phyloP scores from a whole-genome alignment of 2,329 filamentous ascomycete species.

The Phaeosphaeriaceae sp. region DNA sequence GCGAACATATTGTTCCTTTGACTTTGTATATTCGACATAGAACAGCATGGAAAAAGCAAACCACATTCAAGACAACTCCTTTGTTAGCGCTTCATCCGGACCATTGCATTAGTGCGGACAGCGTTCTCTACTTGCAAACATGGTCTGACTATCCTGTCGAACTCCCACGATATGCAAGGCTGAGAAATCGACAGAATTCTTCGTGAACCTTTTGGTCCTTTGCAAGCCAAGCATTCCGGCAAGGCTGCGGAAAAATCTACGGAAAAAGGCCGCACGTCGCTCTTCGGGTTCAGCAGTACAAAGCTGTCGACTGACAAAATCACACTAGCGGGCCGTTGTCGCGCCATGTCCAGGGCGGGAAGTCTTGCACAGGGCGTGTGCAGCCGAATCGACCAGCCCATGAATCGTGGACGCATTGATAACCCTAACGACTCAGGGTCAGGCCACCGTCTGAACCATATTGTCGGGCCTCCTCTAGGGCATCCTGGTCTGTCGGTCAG shows the following conservation, averaged over 20 bases:
- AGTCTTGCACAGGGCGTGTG: conserved; percentile 21
- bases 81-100: no score
- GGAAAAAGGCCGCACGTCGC: conserved; percentile 19
- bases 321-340: conserved; percentile 33
- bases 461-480: conserved; percentile 12
- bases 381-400: conserved; percentile 13
- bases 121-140: neutral
- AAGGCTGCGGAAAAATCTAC: conserved; percentile 19
- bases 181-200: neutral
- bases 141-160: neutral
- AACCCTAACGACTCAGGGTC: conserved; percentile 12
- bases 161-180: neutral
- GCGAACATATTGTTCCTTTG: no score
- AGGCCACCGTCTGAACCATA: conserved; percentile 17
- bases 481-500: conserved; percentile 16
- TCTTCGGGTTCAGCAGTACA: neutral
- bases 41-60: no score
- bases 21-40: no score
- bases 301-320: conserved; percentile 17
- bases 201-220: neutral
- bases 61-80: no score
- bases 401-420: conserved; percentile 10
- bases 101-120: no score
- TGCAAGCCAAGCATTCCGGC: conserved; percentile 3
- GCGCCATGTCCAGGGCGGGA: conserved; percentile 25